Evolutionary conservation across 2,329 filamentous ascomycete genomes (phyloP).

Genomic region (Chaetomiaceae sp.): DNA sequence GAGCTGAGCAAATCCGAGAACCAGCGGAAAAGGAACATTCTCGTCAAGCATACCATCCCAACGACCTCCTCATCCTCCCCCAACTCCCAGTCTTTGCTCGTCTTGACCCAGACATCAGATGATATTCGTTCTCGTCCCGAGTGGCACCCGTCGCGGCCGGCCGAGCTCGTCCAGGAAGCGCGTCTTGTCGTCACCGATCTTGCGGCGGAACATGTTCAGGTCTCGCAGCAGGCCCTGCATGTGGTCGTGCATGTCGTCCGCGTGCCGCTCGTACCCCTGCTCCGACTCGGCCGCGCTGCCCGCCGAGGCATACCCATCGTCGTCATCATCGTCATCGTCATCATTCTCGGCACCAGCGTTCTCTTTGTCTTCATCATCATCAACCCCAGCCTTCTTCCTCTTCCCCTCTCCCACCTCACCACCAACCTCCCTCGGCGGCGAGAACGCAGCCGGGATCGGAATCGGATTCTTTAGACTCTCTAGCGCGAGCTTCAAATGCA

Average conservation of each 20-base stretch:
- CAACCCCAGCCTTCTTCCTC: conserved; percentile 23
- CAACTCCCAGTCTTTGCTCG: not conserved
- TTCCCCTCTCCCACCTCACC: too few species aligned
- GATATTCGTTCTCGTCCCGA: conserved; percentile 40
- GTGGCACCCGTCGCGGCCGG: conserved; percentile 40
- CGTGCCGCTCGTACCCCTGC: conserved; percentile 43
- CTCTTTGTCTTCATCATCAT: conserved; percentile 25
- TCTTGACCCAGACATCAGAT: conserved; percentile 20
- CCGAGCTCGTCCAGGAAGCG: conserved; percentile 62
- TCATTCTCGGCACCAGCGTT: conserved; percentile 28
- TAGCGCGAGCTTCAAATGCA: conserved; percentile 83
- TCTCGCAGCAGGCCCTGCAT: conserved; percentile 81
- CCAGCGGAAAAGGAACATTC: too few species aligned
- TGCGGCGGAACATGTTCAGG: conserved; percentile 71
- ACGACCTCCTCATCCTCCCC: not conserved
- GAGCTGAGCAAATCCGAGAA: too few species aligned
- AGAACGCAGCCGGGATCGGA: conserved; percentile 33
- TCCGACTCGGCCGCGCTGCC: conserved; percentile 22
- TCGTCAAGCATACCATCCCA: not conserved
- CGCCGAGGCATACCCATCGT: conserved; percentile 42
- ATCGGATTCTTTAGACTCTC: conserved; percentile 89
- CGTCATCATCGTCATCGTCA: conserved; percentile 44
- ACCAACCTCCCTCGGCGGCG: too few species aligned
- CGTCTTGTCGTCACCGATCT: conserved; percentile 74
- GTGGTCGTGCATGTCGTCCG: conserved; percentile 68